Base-by-base conservation (phyloP, 2,329 filamentous ascomycete species). In the Leptographium flavum region DNA sequence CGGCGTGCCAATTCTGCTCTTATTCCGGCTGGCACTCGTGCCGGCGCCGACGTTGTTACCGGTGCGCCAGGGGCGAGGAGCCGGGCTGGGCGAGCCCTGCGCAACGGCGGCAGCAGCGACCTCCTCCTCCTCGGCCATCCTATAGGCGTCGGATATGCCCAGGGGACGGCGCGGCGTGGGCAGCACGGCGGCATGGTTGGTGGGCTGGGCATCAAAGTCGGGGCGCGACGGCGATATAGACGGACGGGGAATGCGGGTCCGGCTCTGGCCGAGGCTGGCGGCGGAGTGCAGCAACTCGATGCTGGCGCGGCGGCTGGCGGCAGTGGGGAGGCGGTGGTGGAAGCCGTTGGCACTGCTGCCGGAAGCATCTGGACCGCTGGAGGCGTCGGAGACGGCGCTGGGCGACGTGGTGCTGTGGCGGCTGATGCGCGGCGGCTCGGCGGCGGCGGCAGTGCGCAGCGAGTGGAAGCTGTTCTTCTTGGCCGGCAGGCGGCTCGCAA, bases 51-150 rank as follows among this genome's bases (percentile, higher is more conserved):
- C 65, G 17, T 40, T 43, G 27, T n/a, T 46, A 28, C 56, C 57
- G 17, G 57, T 54, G 13, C 65, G 63, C 63, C 67, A 68, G 8
- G 60, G 54, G 28, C 70, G 60, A 2, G 70, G 70, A 1, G 70
- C 70, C 1, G 70, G 70, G 45, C 70, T 74, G 1, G 70, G 70
- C 2, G 69, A 73, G 17, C 63, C 69, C 48, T 51, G 46, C 2
- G 45, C 47, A 8, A 45, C 49, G 6, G 43, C 49, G 9, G 43
- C 49, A 8, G 48, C 48, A 17, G 39, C 51, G n/a, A 50, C 54
- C 28, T 57, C 57, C 30, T 61, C 59, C 45, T 63, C 60, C n/a
- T 58, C 50, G 3, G 58, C 61, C 53, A 61, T 53, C 33, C 52
- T 54, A 52, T 63, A 68, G 7, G 69, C 68, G 37, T 72, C 68